Base-by-base conservation (phyloP, 1,139 yeast genomes). In the Sugiyamaella xylanicola region DNA sequence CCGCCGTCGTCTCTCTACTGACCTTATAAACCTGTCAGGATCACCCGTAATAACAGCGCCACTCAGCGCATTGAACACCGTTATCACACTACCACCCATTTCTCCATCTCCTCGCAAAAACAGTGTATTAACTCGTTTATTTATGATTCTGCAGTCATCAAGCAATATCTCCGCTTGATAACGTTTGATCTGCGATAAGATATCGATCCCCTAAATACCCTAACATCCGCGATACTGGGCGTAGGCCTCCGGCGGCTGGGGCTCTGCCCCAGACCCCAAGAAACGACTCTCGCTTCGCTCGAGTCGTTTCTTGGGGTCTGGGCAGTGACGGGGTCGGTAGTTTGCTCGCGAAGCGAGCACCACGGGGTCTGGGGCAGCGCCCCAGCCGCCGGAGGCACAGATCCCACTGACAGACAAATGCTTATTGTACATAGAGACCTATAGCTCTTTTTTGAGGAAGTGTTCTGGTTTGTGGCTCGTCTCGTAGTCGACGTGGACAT, bases 11-110 rank as follows among this genome's bases (percentile, higher is more conserved):
- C 4, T 5, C 36, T 9, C 21, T 13, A 49, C 65, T 37, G 56
- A 63, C 66, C 64, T 62, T 11, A 62, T 46, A 50, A 63, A 60
- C 48, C 54, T 56, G 44, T 63, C 66, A 1, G 66, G 66, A 40
- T 60, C 59, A 17, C 53, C 58, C 16, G 54, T 59, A 11, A 54
- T 42, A 13, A 53, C 55, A n/a, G 39, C 45, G 37, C 66, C 66
- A 9, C 65, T 62, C 43, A 60, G 54, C 49, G 64, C 64, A 39
- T 62, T 63, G 46, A 56, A 57, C 19, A 63, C 55, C 35, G 56
- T 60, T 62, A 63, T 63, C 15, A 53, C 29, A 52, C 59, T 55
- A 35, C 41, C 49, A 45, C 49, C 20, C 49, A 45, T 45, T 35
- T 25, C 29, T 9, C 48, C 17, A 29, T 35, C 27, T 29, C 29